A percentile compares a stretch with the other conserved stretches of the same genome.
Conservation (phyloP, 164 flowering plant species). For the Platanus orientalis region DNA sequence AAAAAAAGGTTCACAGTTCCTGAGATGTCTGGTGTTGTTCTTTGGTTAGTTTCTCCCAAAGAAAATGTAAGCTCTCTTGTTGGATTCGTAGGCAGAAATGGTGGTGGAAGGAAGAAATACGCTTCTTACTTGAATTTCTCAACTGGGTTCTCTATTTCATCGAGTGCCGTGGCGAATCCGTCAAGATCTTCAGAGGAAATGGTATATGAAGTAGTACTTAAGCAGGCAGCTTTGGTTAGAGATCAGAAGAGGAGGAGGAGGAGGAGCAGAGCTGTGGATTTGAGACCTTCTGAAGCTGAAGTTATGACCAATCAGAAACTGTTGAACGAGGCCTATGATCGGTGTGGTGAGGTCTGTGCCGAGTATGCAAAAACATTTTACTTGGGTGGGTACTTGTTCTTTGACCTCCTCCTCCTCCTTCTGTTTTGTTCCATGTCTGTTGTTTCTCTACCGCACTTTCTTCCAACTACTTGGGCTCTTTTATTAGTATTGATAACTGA, state of each 20-base stretch:
- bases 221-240: slow-evolving; percentile 7
- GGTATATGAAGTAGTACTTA: slow-evolving; percentile 8
- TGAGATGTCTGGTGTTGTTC: slow-evolving; percentile 20
- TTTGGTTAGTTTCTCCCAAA: slow-evolving; percentile 33
- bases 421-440: too few species aligned
- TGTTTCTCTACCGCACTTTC: neutral
- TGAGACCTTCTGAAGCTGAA: neutral
- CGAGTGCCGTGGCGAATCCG: slow-evolving; percentile 21
- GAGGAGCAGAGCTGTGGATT: neutral
- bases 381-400: slow-evolving; percentile 17
- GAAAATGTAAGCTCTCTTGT: slow-evolving; percentile 25
- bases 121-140: slow-evolving; percentile 14
- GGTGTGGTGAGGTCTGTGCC: slow-evolving; percentile 25
- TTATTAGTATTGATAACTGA: neutral
- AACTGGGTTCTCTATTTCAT: slow-evolving; percentile 11
- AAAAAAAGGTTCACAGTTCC: neutral
- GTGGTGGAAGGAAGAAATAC: neutral
- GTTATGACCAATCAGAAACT: slow-evolving; percentile 5
- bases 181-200: slow-evolving; percentile 32
- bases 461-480: neutral
- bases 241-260: too few species aligned
- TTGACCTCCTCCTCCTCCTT: too few species aligned
- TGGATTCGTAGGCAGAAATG: slow-evolving; percentile 10
- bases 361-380: slow-evolving; percentile 25
- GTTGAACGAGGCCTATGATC: slow-evolving; percentile 20